phyloP scores from a whole-genome alignment of 164 flowering plant genomes.

The Annona squamosa region DNA sequence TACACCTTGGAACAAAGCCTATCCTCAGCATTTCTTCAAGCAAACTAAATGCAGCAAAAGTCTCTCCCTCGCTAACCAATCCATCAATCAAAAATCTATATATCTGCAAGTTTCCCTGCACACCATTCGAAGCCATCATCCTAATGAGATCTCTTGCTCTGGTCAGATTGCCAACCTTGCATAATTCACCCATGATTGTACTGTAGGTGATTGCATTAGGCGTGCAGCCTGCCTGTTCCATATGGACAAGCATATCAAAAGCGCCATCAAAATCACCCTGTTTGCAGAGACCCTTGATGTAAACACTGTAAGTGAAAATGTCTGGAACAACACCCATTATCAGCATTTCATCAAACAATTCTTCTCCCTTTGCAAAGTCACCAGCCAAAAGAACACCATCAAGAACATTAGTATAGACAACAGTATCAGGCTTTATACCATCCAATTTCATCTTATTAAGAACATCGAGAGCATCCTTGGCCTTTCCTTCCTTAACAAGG shows the following conservation, averaged over 20 bases:
- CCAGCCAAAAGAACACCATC: slow-evolving; percentile 33
- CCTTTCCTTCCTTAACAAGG: slow-evolving; percentile 40
- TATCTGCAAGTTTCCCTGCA: slow-evolving; percentile 31
- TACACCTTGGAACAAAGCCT: slow-evolving; percentile 20
- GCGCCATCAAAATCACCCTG: slow-evolving; percentile 47
- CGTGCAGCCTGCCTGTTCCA: slow-evolving; percentile 61
- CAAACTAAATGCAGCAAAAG: slow-evolving; percentile 37
- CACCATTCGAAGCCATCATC: slow-evolving; percentile 43
- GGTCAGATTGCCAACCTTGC: slow-evolving; percentile 34
- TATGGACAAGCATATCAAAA: slow-evolving; percentile 36
- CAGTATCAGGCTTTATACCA: slow-evolving; percentile 53
- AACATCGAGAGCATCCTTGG: slow-evolving; percentile 40
- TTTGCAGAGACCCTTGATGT: slow-evolving; percentile 56
- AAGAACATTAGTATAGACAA: slow-evolving; percentile 51
- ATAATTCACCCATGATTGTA: slow-evolving; percentile 29
- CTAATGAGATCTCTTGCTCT: slow-evolving; percentile 30
- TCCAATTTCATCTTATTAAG: slow-evolving; percentile 54
- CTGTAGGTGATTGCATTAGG: slow-evolving; percentile 55
- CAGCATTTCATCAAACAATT: slow-evolving; percentile 77
- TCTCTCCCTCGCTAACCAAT: slow-evolving; percentile 31
- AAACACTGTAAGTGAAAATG: slow-evolving; percentile 54
- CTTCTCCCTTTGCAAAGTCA: slow-evolving; percentile 41
- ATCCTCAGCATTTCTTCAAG: slow-evolving; percentile 39
- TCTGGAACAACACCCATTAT: slow-evolving; percentile 70
- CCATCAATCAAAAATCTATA: slow-evolving; percentile 47